Conservation (phyloP, 2,329 filamentous ascomycete genomes). For the Ophiosphaerella herpotricha region DNA sequence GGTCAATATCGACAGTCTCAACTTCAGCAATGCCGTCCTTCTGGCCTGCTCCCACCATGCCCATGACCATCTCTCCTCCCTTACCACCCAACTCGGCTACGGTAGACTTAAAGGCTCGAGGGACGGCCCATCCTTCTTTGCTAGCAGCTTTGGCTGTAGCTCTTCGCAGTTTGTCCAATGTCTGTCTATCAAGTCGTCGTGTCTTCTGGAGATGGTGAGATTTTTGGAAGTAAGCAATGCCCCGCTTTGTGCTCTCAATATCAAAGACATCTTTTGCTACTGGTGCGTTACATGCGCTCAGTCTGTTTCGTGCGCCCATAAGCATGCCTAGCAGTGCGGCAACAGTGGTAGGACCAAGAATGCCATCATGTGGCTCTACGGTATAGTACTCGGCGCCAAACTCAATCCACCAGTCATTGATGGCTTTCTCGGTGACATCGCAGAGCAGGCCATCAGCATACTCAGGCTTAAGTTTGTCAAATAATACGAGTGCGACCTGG, state of each 20-base stretch:
- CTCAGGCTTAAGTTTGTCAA: conserved; percentile 82
- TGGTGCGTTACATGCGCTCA: conserved; percentile 82
- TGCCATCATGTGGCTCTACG: conserved; percentile 88
- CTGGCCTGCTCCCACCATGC: conserved; percentile 83
- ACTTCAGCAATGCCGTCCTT: conserved; percentile 90
- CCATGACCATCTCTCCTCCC: conserved; percentile 90
- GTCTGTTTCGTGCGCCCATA: conserved; percentile 85
- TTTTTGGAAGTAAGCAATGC: conserved; percentile 88
- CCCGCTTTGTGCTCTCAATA: conserved; percentile 77
- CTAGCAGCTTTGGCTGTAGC: conserved; percentile 89
- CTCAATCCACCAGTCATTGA: conserved; percentile 95
- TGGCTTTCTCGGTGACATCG: conserved; percentile 86
- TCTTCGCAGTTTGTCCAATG: conserved; percentile 77
- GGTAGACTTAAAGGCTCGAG: conserved; percentile 91
- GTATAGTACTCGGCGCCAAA: conserved; percentile 92
- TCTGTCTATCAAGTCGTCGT: conserved; percentile 79
- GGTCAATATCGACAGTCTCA: conserved; percentile 87
- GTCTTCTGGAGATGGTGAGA: conserved; percentile 79
- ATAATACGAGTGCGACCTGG: conserved; percentile 85
- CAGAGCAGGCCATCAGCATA: conserved; percentile 93
- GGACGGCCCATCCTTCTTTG: conserved; percentile 89
- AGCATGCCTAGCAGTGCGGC: conserved; percentile 84
- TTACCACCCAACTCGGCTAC: conserved; percentile 93
- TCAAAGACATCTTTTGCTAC: conserved; percentile 93
- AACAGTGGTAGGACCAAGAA: conserved; percentile 89